A percentile compares a stretch with the other conserved stretches of the same genome.
Conservation (phyloP, 768 basidiomycete species). For the Cyclocybe cylindracea region DNA sequence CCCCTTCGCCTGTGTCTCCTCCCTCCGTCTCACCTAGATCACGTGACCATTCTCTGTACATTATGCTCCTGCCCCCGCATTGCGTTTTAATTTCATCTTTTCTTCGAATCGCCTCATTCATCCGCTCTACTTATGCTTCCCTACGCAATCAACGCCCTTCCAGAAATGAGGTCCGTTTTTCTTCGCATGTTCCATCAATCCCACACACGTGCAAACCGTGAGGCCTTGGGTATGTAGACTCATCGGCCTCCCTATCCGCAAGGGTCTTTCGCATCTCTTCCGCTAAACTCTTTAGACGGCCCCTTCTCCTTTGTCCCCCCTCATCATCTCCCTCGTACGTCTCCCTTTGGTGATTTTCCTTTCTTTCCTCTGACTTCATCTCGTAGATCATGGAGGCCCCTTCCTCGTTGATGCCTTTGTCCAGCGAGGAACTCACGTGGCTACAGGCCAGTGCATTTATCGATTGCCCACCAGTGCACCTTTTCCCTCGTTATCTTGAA, state of each 20-base stretch:
- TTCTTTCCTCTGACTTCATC: constrained; percentile 6
- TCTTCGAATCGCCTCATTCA: constrained; percentile 24
- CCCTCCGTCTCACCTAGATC: constrained; percentile 19
- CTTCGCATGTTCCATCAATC: constrained; percentile 33
- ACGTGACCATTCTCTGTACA: constrained; percentile 31
- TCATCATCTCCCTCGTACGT: constrained; percentile 18
- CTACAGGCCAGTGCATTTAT: constrained; percentile 39
- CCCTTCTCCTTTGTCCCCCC: constrained; percentile 12
- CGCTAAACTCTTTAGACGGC: constrained; percentile 12
- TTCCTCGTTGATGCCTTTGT: constrained; percentile 31
- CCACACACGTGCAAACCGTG: constrained; percentile 47
- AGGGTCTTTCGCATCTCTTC: constrained; percentile 14
- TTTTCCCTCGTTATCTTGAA: neutral
- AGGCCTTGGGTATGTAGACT: constrained; percentile 35
- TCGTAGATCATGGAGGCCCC: constrained; percentile 30
- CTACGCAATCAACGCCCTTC: constrained; percentile 27
- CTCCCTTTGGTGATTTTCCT: constrained; percentile 5
- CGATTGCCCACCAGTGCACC: constrained; percentile 17
- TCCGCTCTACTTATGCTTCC: constrained; percentile 22
- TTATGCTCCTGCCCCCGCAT: constrained; percentile 18
- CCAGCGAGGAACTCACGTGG: constrained; percentile 52
- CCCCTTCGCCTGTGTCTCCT: constrained; percentile 5
- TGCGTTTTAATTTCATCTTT: constrained; percentile 29
- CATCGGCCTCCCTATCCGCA: constrained; percentile 6
- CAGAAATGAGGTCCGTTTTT: constrained; percentile 28